Evolutionary conservation across 1,284 basidiomycete species (phyloP).

Genomic region (Cryptococcus amylolentus): DNA sequence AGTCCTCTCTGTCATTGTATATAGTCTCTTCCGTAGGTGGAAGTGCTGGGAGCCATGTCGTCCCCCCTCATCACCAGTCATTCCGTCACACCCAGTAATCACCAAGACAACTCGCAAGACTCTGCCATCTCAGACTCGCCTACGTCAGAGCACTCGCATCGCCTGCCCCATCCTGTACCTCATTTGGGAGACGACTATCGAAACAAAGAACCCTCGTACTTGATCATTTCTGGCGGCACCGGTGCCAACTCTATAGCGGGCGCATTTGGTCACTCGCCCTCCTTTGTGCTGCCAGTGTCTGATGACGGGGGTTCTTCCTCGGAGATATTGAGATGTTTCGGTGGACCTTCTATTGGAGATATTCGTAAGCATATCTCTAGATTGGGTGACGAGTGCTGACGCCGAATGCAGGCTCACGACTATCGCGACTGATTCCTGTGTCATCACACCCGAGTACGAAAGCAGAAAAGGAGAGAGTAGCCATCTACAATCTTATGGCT

Average conservation of each 20-base stretch:
- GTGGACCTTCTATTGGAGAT: slow-evolving; percentile 52
- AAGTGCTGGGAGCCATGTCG: too few species aligned
- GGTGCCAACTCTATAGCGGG: slow-evolving; percentile 55
- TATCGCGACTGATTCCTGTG: slow-evolving; percentile 54
- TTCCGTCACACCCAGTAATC: too few species aligned
- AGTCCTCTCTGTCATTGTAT: too few species aligned
- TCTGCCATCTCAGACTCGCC: not conserved
- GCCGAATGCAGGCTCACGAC: slow-evolving; percentile 46
- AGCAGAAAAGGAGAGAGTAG: slow-evolving; percentile 50
- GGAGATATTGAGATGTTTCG: slow-evolving; percentile 53
- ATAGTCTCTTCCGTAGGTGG: too few species aligned
- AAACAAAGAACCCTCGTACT: slow-evolving; percentile 23
- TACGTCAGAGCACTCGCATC: not conserved
- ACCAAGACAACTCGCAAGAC: not conserved
- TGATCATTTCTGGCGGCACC: slow-evolving; percentile 55
- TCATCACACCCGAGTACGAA: slow-evolving; percentile 17
- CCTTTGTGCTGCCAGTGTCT: slow-evolving; percentile 51
- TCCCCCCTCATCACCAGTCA: too few species aligned
- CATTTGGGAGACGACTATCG: not conserved
- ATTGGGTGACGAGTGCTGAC: not conserved
- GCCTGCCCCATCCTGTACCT: not conserved
- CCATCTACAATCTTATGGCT: slow-evolving; percentile 71
- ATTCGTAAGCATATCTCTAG: slow-evolving; percentile 44
- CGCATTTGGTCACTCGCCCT: slow-evolving; percentile 52
- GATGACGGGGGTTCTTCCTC: slow-evolving; percentile 55